Percentiles rank a stretch among this genome's conserved stretches.
Evolutionary conservation across 2,329 filamentous ascomycete species (phyloP).

Genomic region (Fusarium falciforme): DNA sequence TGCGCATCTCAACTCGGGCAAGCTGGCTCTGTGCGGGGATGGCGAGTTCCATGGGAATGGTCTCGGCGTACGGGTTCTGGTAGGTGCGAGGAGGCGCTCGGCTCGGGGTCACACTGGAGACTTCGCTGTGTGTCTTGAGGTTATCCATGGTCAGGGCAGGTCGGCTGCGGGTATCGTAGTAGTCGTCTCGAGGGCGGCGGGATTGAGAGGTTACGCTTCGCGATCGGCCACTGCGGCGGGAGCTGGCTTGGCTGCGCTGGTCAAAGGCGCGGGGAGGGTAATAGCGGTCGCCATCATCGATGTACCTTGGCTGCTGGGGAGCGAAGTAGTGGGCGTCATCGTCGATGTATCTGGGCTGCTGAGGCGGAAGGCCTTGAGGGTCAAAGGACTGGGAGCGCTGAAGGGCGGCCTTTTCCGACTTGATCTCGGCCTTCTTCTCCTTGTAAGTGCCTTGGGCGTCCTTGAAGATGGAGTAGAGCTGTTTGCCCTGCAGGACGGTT

Average conservation of each 20-base stretch:
- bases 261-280: conserved; percentile 50
- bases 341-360: neutral
- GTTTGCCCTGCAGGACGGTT: conserved; percentile 76
- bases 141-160: conserved; percentile 63
- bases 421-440: conserved; percentile 86
- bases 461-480: conserved; percentile 89
- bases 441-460: conserved; percentile 90
- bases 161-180: conserved; percentile 46
- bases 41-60: conserved; percentile 55
- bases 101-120: conserved; percentile 62
- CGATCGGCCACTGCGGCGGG: conserved; percentile 56
- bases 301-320: conserved; percentile 24
- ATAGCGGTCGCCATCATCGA: conserved; percentile 49
- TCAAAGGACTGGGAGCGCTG: conserved; percentile 73
- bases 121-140: conserved; percentile 64
- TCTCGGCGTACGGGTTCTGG: conserved; percentile 50
- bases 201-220: conserved; percentile 49
- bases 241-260: conserved; percentile 54
- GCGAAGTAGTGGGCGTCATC: neutral
- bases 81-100: conserved; percentile 56
- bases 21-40: conserved; percentile 49
- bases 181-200: conserved; percentile 45
- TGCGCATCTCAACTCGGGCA: conserved; percentile 45
- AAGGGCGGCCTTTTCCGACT: conserved; percentile 67
- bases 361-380: conserved; percentile 32